These are phyloP conservation scores for Pythium rhizo-oryzae DNA, from an alignment of 352 stramenopile species.

Conservation along the genomic window DNA sequence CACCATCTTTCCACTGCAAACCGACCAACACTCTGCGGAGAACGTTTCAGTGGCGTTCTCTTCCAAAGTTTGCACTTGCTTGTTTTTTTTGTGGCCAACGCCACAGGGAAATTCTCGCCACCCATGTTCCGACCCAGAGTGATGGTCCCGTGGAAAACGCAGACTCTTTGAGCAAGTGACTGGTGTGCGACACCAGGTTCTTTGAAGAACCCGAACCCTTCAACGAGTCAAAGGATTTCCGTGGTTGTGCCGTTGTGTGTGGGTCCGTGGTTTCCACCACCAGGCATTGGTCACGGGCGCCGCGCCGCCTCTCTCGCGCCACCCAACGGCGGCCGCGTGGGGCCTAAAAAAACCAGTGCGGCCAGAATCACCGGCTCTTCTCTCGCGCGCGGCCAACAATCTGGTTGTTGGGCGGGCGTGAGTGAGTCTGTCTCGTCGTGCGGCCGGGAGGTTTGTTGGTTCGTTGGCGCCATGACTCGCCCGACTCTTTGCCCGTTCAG, in stretches of 20 bases:
- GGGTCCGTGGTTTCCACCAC: not conserved
- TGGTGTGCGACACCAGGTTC: conserved; percentile 16
- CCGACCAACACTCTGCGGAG: conserved; percentile 10
- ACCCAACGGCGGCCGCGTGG: not conserved
- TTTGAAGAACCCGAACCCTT: conserved; percentile 19
- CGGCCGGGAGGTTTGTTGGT: conserved; percentile 14
- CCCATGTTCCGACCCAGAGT: conserved; percentile 1
- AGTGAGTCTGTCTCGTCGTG: conserved; percentile 22
- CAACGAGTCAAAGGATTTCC: conserved; percentile 19
- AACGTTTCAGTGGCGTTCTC: conserved; percentile 15
- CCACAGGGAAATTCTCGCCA: not conserved
- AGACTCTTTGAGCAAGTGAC: not conserved
- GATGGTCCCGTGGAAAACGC: conserved; percentile 6
- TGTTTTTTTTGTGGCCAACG: not conserved
- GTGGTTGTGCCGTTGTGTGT: conserved; percentile 17
- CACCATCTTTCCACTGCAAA: conserved; percentile 5
- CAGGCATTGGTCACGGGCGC: conserved; percentile 5
- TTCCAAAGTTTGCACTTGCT: conserved; percentile 11
- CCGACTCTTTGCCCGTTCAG: conserved; percentile 1
- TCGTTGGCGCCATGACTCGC: conserved; percentile 14
- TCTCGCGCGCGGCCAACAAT: conserved; percentile 23
- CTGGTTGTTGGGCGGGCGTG: conserved; percentile 15
- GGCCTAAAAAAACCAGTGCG: conserved; percentile 9
- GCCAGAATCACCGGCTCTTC: conserved; percentile 16
- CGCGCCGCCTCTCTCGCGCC: not conserved